Evolutionary conservation across 1,284 basidiomycete genomes (phyloP).

Genomic region (Cryptococcus neoformans): DNA sequence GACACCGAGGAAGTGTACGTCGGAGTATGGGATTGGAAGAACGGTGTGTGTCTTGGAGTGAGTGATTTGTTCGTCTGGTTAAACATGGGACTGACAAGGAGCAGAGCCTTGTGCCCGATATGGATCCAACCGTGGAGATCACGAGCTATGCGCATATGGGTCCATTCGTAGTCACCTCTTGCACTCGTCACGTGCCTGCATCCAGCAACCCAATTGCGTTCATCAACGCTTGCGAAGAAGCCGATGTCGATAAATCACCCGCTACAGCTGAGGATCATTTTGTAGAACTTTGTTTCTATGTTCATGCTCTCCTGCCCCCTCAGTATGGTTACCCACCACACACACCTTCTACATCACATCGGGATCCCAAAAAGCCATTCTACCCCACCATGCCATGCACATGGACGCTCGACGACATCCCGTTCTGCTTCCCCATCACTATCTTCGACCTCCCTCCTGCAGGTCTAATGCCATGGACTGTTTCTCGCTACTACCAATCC

Average conservation of each 20-base stretch:
- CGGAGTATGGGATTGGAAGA: constrained; percentile 8
- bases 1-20: not conserved
- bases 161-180: not conserved
- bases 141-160: not conserved
- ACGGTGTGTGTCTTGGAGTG: constrained; percentile 3
- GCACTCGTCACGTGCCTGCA: not conserved
- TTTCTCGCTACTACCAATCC: not conserved
- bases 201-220: not conserved
- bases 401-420: not conserved
- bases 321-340: not conserved
- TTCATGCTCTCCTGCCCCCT: not conserved
- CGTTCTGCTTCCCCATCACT: not conserved
- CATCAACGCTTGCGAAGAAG: not conserved
- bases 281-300: not conserved
- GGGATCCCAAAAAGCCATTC: not conserved
- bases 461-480: not conserved
- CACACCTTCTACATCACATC: not conserved
- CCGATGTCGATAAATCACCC: not conserved
- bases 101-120: not conserved
- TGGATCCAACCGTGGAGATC: not conserved
- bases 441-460: not conserved
- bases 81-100: no score
- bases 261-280: not conserved
- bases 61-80: not conserved
- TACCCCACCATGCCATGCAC: not conserved